A percentile compares a stretch with the other conserved stretches of the same genome.
Conservation (phyloP, 176 grass and related monocot genomes). For the Carex kokanica region DNA sequence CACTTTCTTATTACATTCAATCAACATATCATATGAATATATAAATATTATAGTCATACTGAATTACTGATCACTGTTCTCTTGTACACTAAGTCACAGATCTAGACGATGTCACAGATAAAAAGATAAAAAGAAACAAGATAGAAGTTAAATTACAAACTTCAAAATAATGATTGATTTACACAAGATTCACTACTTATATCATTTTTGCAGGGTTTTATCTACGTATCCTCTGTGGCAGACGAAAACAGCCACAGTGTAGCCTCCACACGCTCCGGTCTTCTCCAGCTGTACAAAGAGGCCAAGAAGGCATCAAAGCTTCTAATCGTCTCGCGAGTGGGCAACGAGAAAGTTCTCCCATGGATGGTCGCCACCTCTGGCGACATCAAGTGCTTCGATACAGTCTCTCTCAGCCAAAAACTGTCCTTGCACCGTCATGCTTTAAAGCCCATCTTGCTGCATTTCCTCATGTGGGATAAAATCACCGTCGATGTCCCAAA, state of each 20-base stretch:
- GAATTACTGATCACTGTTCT: neutral
- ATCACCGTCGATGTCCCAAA: neutral
- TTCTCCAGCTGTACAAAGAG: slow-evolving; percentile 56
- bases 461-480: slow-evolving; percentile 77
- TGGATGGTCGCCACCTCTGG: slow-evolving; percentile 71
- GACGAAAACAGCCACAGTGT: slow-evolving; percentile 60
- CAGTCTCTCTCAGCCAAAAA: slow-evolving; percentile 91
- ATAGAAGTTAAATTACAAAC: neutral
- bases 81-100: neutral
- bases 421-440: slow-evolving; percentile 94
- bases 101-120: neutral
- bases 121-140: neutral
- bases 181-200: neutral
- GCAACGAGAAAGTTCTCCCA: slow-evolving; percentile 72
- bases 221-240: slow-evolving; percentile 83
- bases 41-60: neutral
- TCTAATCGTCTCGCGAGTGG: slow-evolving; percentile 69
- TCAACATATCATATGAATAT: neutral
- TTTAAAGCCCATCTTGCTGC: slow-evolving; percentile 67
- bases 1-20: neutral
- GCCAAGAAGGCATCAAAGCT: slow-evolving; percentile 50
- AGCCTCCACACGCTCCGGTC: slow-evolving; percentile 57
- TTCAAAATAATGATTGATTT: neutral
- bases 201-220: slow-evolving; percentile 47
- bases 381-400: slow-evolving; percentile 88